Evolutionary conservation across 768 basidiomycete genomes (phyloP), one percentile per base, ranked within the genome.

Genomic region (Mycena vulgaris): DNA sequence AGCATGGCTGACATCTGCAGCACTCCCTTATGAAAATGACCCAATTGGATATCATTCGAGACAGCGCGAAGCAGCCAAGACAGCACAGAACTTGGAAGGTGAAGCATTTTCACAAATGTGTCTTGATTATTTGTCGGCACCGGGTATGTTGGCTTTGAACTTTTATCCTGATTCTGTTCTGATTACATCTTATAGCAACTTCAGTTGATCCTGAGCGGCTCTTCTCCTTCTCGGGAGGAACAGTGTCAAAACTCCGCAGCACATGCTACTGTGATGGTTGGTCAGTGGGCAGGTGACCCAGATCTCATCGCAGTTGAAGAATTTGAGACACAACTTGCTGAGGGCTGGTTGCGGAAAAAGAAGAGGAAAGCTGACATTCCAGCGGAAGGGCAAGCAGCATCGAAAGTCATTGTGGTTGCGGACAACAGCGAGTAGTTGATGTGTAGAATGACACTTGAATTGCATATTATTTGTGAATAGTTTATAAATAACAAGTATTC

Each of bases 31-130:
- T 9, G 57, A 58, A 37, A 58, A 58, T 58, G 57, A 58, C 57
- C 57, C 39, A 16, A 58, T 58, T 58, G 57, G 57, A 58, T 17
- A 58, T 58, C 57, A 58, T 37, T 58, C 57, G 10, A 58, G 57
- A 17, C 57, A 58, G 57, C 39, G 23, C 10, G 57, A 58, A 42
- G 57, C 39, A 23, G 57, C 57, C 25, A 58, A 58, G 25, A 17
- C 57, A 39, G 25, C 25, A 17, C 57, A 58, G 17, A 57, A 25
- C 21, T 33, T 33, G 31, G 55, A 57, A 39, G 39, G 39, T 56
- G 55, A 56, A 56, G 35, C 55, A 56, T 56, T 56, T 56, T 35
- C 55, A 16, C 55, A 56, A 37, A 56, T 56, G 55, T 56, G 55
- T 56, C 55, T 56, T 31, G 55, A 56, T 25, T 39, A 56, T 25